These are phyloP conservation scores for Yamadazyma oceani DNA, from an alignment of 1,139 yeast species.

Conservation along the genomic window DNA sequence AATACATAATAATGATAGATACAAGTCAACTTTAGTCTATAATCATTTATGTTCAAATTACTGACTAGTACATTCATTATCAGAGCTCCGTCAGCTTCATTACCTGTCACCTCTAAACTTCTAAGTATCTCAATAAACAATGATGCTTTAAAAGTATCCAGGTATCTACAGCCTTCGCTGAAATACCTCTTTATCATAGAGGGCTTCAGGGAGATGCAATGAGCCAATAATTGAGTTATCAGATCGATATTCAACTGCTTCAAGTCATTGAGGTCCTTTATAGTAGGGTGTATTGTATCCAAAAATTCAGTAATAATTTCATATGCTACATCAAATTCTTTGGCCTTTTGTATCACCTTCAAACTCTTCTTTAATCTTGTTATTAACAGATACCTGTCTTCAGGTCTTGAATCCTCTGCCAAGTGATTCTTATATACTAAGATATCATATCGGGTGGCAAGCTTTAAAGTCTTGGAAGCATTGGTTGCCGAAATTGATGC, in stretches of 20 bases:
- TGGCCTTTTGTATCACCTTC: neutral
- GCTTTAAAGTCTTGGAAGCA: constrained; percentile 12
- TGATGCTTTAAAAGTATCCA: constrained; percentile 9
- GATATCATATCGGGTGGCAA: constrained; percentile 24
- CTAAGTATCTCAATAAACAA: neutral
- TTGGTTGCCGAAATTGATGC: constrained; percentile 1
- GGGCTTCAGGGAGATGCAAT: neutral
- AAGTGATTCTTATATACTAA: constrained; percentile 15
- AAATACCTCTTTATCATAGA: constrained; percentile 7
- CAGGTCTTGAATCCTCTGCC: neutral
- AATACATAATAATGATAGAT: constrained; percentile 23
- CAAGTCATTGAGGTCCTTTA: neutral
- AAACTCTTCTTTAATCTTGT: neutral
- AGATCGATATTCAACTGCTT: neutral
- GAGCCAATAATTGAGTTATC: neutral
- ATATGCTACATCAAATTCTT: neutral
- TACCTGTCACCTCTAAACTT: neutral
- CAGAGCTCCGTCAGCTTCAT: no score
- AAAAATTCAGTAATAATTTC: constrained; percentile 2
- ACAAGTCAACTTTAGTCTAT: constrained; percentile 12
- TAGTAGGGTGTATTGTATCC: neutral
- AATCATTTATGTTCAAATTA: constrained; percentile 12
- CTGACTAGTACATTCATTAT: neutral
- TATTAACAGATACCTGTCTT: constrained; percentile 1
- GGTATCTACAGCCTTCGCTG: constrained; percentile 5